Base-by-base conservation (phyloP, 352 stramenopile species). In the Phytophthora megakarya region DNA sequence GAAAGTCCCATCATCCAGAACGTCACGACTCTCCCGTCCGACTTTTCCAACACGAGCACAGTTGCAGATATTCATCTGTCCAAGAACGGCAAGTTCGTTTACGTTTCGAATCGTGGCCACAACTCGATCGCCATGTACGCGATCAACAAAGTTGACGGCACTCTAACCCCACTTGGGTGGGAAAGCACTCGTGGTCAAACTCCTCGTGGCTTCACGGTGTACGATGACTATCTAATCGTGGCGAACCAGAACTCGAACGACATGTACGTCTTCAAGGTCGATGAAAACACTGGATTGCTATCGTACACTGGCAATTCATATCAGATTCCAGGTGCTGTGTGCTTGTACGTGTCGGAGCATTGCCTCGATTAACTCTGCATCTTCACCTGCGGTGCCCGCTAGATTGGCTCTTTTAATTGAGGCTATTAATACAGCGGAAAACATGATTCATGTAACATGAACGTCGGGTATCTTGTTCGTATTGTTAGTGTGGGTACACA, bases 31-130 rank as follows among this genome's bases (percentile, higher is more conserved):
- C 23, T 87, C 9, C 78, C 73, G 2, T 16, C 44, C 1, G 56
- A 51, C 11, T 80, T 68, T 23, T 70, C 48, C 3, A 67, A 44
- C 33, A 48, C 44, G 23, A 66, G 50, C 3, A 51, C 53, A 15
- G 58, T 49, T 6, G 75, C 77, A 3, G 77, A 81, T 32, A 76
- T 86, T 55, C 64, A 84, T 45, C 56, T 81, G 23, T 82, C 78
- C 5, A 62, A 50, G 3, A 70, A 70, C 48, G 75, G 72, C 32
- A 65, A 71, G 18, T 87, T 83, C 50, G 33, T 85, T 19, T 88
- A 82, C 67, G 52, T 74, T 43, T 85, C 78, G 35, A 88, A 84
- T 65, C 78, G 78, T 22, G 71, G 67, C 23, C 78, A 85, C 66
- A 58, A 88, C 70, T 80, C 69, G 53, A 79, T 88, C 23, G 68